A percentile compares a stretch with the other conserved stretches of the same genome.
phyloP scores from a whole-genome alignment of 2,329 filamentous ascomycete genomes.

The Erysiphe pulchra region DNA sequence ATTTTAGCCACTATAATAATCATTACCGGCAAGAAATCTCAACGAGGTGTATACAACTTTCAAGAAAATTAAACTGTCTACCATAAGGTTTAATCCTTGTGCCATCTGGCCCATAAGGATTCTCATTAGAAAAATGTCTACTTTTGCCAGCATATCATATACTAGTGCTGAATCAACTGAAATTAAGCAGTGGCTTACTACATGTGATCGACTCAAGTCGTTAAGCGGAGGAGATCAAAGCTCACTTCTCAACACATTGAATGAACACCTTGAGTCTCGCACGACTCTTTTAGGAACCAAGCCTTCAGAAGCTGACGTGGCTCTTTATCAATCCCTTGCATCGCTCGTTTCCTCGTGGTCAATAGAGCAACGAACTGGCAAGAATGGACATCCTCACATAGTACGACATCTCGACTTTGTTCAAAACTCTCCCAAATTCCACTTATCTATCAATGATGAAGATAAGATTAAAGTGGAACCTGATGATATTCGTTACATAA shows the following conservation, averaged over 20 bases:
- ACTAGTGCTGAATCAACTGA: slow-evolving; percentile 58
- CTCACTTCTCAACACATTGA: slow-evolving; percentile 52
- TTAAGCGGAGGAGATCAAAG: slow-evolving; percentile 28
- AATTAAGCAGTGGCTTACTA: slow-evolving; percentile 71
- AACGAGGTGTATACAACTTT: too few relatives aligned
- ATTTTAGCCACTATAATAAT: too few relatives aligned
- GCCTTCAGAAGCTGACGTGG: slow-evolving; percentile 67
- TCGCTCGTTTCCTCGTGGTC: slow-evolving; percentile 58
- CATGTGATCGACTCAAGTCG: slow-evolving; percentile 41
- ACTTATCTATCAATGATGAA: slow-evolving; percentile 37
- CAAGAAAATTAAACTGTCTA: slow-evolving; percentile 8
- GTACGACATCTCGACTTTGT: slow-evolving; percentile 85
- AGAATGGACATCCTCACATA: slow-evolving; percentile 73
- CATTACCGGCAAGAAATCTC: too few relatives aligned
- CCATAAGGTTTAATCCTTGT: slow-evolving; percentile 8
- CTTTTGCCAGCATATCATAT: slow-evolving; percentile 44
- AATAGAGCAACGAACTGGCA: slow-evolving; percentile 65
- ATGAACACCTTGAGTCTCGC: slow-evolving; percentile 65
- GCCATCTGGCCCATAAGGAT: slow-evolving; percentile 12
- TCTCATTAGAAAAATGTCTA: slow-evolving; percentile 30
- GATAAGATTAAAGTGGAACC: slow-evolving; percentile 60
- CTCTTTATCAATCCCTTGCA: slow-evolving; percentile 54
- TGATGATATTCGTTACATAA: slow-evolving; percentile 61
- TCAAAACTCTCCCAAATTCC: slow-evolving; percentile 61
- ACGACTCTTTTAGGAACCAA: slow-evolving; percentile 78